phyloP scores from a whole-genome alignment of 495 filamentous ascomycete genomes.

The Lophium mytilinum region DNA sequence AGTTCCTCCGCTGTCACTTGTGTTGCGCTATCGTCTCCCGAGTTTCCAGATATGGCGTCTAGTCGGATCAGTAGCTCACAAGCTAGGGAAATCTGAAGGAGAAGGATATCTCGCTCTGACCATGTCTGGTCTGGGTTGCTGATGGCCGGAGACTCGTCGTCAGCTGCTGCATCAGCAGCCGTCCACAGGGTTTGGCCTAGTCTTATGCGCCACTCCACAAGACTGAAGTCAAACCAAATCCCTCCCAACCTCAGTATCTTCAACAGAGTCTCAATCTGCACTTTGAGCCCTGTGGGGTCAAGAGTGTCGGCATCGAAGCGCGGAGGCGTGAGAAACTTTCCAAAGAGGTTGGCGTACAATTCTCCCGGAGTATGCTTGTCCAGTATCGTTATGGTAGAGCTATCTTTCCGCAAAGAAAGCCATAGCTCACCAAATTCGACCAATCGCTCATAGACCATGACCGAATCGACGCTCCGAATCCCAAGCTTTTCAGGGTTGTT shows the following conservation, averaged over 20 bases:
- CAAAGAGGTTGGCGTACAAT: constrained; percentile 41
- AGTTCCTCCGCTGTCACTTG: constrained; percentile 51
- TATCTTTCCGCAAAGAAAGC: constrained; percentile 32
- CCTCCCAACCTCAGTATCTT: constrained; percentile 40
- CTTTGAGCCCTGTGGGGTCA: constrained; percentile 37
- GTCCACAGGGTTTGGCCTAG: constrained; percentile 74
- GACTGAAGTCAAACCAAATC: constrained; percentile 70
- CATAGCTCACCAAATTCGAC: constrained; percentile 37
- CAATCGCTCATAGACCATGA: constrained; percentile 40
- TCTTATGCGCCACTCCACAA: constrained; percentile 70
- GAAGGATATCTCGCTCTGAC: constrained; percentile 62
- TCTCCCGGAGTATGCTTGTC: constrained; percentile 39
- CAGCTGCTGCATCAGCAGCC: constrained; percentile 41
- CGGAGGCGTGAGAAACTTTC: constrained; percentile 39
- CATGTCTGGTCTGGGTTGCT: constrained; percentile 22
- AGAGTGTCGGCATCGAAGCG: constrained; percentile 29
- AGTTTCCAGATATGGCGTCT: constrained; percentile 46
- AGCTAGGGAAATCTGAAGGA: constrained; percentile 70
- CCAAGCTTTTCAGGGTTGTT: constrained; percentile 33
- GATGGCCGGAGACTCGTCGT: constrained; percentile 38
- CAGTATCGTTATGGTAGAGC: constrained; percentile 34
- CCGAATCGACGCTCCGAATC: constrained; percentile 39
- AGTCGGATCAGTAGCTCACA: constrained; percentile 70
- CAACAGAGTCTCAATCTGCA: constrained; percentile 45
- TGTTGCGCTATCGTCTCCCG: constrained; percentile 40